Evolutionary conservation across 2,329 filamentous ascomycete species (phyloP), one percentile per base, ranked within the genome.

Genomic region (Ambrosiella cleistominuta): DNA sequence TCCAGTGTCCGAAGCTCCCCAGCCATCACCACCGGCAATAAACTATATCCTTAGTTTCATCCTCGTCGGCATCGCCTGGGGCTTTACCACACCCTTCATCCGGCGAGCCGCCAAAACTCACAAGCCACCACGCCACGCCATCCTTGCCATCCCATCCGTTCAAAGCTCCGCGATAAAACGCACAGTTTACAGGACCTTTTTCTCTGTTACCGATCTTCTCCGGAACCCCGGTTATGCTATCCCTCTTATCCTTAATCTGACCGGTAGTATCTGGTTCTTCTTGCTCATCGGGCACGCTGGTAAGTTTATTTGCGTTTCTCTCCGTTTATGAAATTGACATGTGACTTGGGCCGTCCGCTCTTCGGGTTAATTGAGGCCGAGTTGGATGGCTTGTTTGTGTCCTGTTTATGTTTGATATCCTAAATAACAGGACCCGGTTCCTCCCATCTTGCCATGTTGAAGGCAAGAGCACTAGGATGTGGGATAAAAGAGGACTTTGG

Each of bases 251-350:
- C 71, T 95, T 60, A 97, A 97, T 68, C 72, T 97, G 57, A 95
- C 91, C 2, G 91, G 91, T 37, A 95, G 88, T 66, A 78, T 96
- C 58, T 97, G 91, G 91, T 97, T 97, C 71, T 97, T 97, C 65
- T 71, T 97, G 64, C 74, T 97, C 63, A 91, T 97, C 70, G 91
- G 91, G 6, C 81, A 93, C 69, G 90, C 90, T 65, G 89, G 89
- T 94, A 70, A 64, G 85, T 77, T 60, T 17, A 56, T 36, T 42
- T 56, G 19, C 57, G 9, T 52, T 12, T 58, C 49, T 42, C 35
- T 38, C 1, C 9, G 27, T 37, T 35, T 37, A 3, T 36, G 13
- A 8, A 39, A 19, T 12, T 36, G 27, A 19, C 17, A 19, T 27
- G 27, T 27, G 27, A 27, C 27, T 27, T 27, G 27, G 3, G 27